These are phyloP conservation scores for Saccharomycopsis hybrid DNA, from an alignment of 1,139 yeast species.

Conservation along the genomic window DNA sequence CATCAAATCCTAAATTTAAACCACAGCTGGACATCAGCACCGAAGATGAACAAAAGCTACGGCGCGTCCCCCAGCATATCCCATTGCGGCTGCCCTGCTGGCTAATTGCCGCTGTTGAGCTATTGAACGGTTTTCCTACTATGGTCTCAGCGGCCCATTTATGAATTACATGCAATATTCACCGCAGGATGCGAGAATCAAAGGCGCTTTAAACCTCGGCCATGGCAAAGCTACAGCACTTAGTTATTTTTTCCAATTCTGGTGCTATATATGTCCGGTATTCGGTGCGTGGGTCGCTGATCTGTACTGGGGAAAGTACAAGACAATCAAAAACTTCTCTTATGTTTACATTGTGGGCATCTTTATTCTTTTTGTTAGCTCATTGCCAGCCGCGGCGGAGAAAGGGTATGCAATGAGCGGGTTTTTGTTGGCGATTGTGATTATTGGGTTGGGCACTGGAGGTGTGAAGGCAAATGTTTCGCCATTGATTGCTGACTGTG, in stretches of 20 bases:
- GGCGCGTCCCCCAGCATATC: constrained; percentile 27
- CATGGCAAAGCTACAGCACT: constrained; percentile 37
- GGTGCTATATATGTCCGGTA: constrained; percentile 47
- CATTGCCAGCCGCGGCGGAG: constrained; percentile 36
- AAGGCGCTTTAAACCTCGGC: constrained; percentile 36
- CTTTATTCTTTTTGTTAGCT: constrained; percentile 39
- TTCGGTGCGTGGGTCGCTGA: constrained; percentile 46
- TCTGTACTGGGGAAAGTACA: constrained; percentile 43
- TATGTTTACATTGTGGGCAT: constrained; percentile 38
- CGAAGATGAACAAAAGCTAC: too few species aligned
- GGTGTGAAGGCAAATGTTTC: constrained; percentile 46
- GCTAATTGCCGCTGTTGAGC: constrained; percentile 36
- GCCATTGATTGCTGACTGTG: constrained; percentile 47
- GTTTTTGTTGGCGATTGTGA: constrained; percentile 35
- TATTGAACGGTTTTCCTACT: constrained; percentile 41
- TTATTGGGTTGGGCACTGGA: constrained; percentile 46
- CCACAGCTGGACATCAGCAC: too few species aligned
- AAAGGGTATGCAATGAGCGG: constrained; percentile 33
- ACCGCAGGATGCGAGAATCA: constrained; percentile 33
- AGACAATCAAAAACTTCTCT: constrained; percentile 37
- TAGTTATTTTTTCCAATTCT: constrained; percentile 45
- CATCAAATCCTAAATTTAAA: too few species aligned
- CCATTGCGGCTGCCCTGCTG: constrained; percentile 45
- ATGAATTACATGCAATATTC: constrained; percentile 46
- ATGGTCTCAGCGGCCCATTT: constrained; percentile 46